Evolutionary conservation across 2,329 filamentous ascomycete species (phyloP), one percentile per base, ranked within the genome.

Genomic region (Microdochium paspali): DNA sequence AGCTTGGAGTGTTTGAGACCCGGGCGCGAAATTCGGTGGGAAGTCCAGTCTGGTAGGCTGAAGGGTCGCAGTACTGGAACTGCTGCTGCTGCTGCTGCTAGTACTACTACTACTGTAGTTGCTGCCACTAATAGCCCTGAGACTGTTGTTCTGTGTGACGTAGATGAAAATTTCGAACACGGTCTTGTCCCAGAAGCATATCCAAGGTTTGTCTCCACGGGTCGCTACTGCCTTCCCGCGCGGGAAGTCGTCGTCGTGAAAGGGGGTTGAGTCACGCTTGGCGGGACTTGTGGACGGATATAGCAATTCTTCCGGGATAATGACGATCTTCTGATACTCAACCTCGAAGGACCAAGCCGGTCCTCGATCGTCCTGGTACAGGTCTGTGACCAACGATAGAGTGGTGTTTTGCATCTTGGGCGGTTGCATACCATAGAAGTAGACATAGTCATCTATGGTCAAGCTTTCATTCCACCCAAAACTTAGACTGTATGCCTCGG

Each of bases 141-240:
- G 59, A 52, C 69, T 76, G 46, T 66, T 69, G 54, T 74, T 77
- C 53, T 79, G 73, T 23, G 65, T 62, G 1, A 76, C 68, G 51
- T 79, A 82, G 35, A 82, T 74, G 53, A 79, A 79, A 3, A 79
- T 60, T 46, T 81, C 76, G 4, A 81, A 64, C 2, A 69, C 65
- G 1, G 76, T 79, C 24, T 70, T 66, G 2, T 76, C 73, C 77
- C 78, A 82, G 2, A 66, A 73, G 56, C 78, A 82, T 21, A 81
- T 67, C 78, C 78, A 82, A 1, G 74, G 72, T 49, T 64, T 73
- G 44, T 80, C 76, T 2, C 77, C 77, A 0, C 61, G 58, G 49
- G 67, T 58, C 1, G 67, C 66, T 18, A 68, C 47, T 0, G 60
- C 61, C 47, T 70, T 72, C 12, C 53, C 51, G 28, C 47, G 58